Percentiles rank a stretch among this genome's conserved stretches.
Conservation (phyloP, 2,329 filamentous ascomycete genomes). For the Botrytis cinerea region DNA sequence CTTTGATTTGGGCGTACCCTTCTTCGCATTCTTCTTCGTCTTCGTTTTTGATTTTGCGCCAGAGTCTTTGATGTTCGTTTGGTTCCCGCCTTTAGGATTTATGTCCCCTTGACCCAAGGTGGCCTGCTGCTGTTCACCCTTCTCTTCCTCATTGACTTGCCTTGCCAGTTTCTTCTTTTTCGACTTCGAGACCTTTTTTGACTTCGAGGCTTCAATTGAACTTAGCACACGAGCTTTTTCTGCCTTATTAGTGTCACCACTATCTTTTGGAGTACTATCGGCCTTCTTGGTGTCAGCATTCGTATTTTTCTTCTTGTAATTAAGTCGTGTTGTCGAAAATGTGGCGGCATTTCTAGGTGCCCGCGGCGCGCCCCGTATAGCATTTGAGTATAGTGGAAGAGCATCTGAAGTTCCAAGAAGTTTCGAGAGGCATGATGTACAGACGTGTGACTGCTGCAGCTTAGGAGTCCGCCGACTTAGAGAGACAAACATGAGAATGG, state of each 20-base stretch:
- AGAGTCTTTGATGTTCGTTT: neutral
- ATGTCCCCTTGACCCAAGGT: neutral
- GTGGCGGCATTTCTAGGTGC: slow-evolving; percentile 10
- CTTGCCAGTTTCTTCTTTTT: neutral
- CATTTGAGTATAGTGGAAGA: slow-evolving; percentile 10
- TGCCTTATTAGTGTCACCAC: neutral
- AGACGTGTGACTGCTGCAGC: slow-evolving; percentile 31
- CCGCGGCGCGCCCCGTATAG: slow-evolving; percentile 13
- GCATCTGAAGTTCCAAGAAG: slow-evolving; percentile 19
- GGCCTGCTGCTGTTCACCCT: neutral
- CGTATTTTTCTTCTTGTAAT: neutral
- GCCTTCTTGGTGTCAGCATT: neutral
- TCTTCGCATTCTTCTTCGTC: neutral
- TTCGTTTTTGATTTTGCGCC: slow-evolving; percentile 4
- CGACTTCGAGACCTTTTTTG: neutral
- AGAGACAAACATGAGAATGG: slow-evolving; percentile 34
- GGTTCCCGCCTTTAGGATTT: neutral
- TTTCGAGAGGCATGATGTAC: slow-evolving; percentile 34
- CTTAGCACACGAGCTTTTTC: neutral
- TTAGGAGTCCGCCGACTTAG: slow-evolving; percentile 32
- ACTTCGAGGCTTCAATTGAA: neutral
- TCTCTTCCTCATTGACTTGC: neutral
- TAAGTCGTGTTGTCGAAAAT: slow-evolving; percentile 25
- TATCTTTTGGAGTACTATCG: neutral
- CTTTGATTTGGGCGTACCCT: neutral